phyloP scores from a whole-genome alignment of 2,329 filamentous ascomycete species.

The Diaporthe caulivora region DNA sequence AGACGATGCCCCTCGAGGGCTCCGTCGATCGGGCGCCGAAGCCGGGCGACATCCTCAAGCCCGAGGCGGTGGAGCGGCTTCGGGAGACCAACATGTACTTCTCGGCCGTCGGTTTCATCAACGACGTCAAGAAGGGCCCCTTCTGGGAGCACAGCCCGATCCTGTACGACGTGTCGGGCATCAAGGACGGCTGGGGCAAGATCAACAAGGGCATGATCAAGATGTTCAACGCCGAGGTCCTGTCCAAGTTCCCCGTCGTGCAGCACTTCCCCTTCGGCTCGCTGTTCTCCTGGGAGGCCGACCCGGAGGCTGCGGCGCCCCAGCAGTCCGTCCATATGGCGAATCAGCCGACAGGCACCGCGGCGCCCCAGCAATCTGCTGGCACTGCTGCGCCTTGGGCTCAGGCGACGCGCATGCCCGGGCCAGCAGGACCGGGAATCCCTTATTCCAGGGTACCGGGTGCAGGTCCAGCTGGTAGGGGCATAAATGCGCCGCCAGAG shows the following conservation, averaged over 20 bases:
- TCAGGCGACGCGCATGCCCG: conserved; percentile 55
- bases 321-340: conserved; percentile 67
- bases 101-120: conserved; percentile 94
- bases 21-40: conserved; percentile 79
- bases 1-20: conserved; percentile 81
- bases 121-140: conserved; percentile 94
- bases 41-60: conserved; percentile 76
- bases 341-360: conserved; percentile 60
- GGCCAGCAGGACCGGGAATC: conserved; percentile 47
- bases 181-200: conserved; percentile 95
- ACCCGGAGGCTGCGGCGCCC: conserved; percentile 69
- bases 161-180: conserved; percentile 92
- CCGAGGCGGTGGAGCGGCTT: conserved; percentile 73
- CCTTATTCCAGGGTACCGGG: conserved; percentile 45
- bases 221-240: conserved; percentile 97
- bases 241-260: conserved; percentile 98
- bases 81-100: conserved; percentile 88
- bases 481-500: conserved; percentile 10
- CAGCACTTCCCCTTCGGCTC: conserved; percentile 92
- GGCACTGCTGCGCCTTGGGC: conserved; percentile 60
- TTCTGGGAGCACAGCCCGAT: conserved; percentile 99
- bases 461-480: conserved; percentile 29
- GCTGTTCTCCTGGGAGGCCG: conserved; percentile 81
- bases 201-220: conserved; percentile 99
- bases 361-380: conserved; percentile 45